Base-by-base conservation (phyloP, 148 eudicot genomes). In the Linanthus parryae region DNA sequence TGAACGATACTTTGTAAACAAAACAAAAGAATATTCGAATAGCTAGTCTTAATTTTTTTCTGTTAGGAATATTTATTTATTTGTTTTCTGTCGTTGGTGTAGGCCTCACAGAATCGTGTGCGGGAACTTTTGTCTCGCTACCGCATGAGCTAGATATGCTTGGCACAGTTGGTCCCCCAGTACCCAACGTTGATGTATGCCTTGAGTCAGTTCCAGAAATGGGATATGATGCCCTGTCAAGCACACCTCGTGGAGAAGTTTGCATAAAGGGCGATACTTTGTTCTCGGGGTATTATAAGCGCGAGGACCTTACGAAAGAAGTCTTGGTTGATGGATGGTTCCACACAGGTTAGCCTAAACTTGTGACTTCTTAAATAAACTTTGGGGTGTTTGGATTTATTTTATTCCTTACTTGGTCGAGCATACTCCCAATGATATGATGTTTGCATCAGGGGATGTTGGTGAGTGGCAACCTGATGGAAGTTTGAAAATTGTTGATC, bases 391-490 rank as follows among this genome's bases (percentile, higher is more conserved):
- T 55, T 21, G 26, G n/a, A 9, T 11, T 19, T 31, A 3, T 8
- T n/a, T 18, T 12, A 15, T 31, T 60, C 26, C 8, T 51, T 2
- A 26, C 38, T 38, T n/a, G 27, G 14, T 23, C 49, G 12, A 29
- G 25, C 18, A 42, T 55, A 44, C 54, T 56, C 31, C 50, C 51
- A 13, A 39, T 18, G 42, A 30, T 51, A 8, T 13, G 28, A 30
- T 13, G 13, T 43, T 70, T 61, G 52, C 41, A 43, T 46, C 75
- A 91, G 98, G 98, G 54, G 98, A 92, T 62, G 64, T 92, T 84
- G 98, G 98, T 39, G 98, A 91, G 73, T 92, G 96, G 98, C 98
- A 81, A 63, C 85, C 85, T 11, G 76, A 87, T 79, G 98, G 98
- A 61, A 79, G 90, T 69, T 61, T 92, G 83, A 87, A 84, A 69